A percentile compares a stretch with the other conserved stretches of the same genome.
Conservation (phyloP, 225 moss, liverwort and hornwort genomes). For the Bryoerythrophyllum caledonicum region DNA sequence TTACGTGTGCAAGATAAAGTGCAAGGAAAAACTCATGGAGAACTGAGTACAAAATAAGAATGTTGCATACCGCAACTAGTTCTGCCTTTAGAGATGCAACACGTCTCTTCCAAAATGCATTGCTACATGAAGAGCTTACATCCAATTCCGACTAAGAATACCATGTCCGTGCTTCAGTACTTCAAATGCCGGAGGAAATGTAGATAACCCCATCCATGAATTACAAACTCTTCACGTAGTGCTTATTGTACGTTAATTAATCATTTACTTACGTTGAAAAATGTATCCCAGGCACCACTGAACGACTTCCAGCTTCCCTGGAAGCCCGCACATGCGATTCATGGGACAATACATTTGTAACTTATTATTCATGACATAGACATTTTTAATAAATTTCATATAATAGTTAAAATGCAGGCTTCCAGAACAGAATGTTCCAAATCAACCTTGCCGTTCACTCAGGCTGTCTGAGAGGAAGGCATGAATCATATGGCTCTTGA, state of each 20-base stretch:
- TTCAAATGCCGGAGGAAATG: neutral
- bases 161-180: neutral
- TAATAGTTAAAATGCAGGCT: neutral
- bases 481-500: neutral
- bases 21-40: neutral
- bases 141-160: neutral
- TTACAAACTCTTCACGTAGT: neutral
- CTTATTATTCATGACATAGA: slow-evolving; percentile 7
- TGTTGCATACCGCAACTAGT: slow-evolving; percentile 1
- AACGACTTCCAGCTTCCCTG: slow-evolving; percentile 64
- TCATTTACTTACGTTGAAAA: slow-evolving; percentile 44
- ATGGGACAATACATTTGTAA: slow-evolving; percentile 28
- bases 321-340: slow-evolving; percentile 48
- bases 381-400: neutral
- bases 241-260: slow-evolving; percentile 14
- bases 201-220: slow-evolving; percentile 1
- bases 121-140: neutral
- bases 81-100: neutral
- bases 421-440: neutral
- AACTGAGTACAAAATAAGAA: neutral
- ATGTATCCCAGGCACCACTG: slow-evolving; percentile 61
- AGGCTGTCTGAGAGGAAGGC: neutral
- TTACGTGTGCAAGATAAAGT: neutral
- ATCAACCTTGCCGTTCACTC: neutral
- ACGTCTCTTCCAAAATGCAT: neutral